Conservation (phyloP, 139 green algal species). For the Micromonas pusilla region DNA sequence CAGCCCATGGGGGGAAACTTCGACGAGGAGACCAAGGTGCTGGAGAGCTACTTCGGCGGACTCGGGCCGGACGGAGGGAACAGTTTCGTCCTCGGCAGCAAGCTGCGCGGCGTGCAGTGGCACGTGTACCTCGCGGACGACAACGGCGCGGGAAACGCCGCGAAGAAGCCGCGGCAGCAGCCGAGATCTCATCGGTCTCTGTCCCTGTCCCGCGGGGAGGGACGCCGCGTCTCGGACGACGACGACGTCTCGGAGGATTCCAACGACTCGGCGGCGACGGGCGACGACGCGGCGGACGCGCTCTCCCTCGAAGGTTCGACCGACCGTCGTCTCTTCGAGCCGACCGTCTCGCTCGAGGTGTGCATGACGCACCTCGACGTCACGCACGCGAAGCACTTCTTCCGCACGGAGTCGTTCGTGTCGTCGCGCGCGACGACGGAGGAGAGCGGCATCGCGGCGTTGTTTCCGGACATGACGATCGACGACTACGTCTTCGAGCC, state of each 20-base stretch:
- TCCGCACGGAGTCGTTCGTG: constrained; percentile 48
- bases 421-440: constrained; percentile 45
- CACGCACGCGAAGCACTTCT: constrained; percentile 63
- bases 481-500: constrained; percentile 98
- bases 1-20: constrained; percentile 72
- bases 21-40: constrained; percentile 60
- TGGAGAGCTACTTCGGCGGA: constrained; percentile 63
- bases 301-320: background rate
- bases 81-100: constrained; percentile 63
- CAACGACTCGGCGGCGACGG: too few species aligned
- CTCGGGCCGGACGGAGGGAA: constrained; percentile 51
- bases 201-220: too few species aligned
- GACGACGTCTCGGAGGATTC: too few species aligned
- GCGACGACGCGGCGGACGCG: too few species aligned
- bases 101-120: constrained; percentile 8
- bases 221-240: too few species aligned
- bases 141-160: background rate
- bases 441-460: constrained; percentile 51
- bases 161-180: too few species aligned
- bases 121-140: constrained; percentile 25
- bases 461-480: constrained; percentile 70
- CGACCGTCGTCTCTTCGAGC: background rate
- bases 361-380: constrained; percentile 88
- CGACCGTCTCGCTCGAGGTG: constrained; percentile 68
- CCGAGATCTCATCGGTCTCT: too few species aligned